phyloP scores from a whole-genome alignment of 805 yeast species.

The Blastobotrys attinorum region DNA sequence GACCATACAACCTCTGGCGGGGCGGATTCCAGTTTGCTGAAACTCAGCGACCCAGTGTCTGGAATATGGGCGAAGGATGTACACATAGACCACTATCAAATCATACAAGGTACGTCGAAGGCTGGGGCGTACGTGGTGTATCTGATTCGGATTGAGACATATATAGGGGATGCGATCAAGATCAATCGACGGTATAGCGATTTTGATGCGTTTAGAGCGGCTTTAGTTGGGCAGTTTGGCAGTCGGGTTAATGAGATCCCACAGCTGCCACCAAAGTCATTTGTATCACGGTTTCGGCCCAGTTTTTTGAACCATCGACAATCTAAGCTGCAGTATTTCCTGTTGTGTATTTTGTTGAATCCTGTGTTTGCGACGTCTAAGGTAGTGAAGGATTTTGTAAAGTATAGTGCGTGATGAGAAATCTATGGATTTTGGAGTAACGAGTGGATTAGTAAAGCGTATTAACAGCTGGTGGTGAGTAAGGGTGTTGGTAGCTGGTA shows the following conservation, averaged over 20 bases:
- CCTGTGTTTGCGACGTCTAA: conserved; percentile 28
- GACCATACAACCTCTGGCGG: not conserved
- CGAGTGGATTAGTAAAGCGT: no score
- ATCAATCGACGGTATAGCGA: conserved; percentile 60
- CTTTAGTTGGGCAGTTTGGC: conserved; percentile 34
- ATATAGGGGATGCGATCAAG: conserved; percentile 31
- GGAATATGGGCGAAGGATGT: conserved; percentile 40
- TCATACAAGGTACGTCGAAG: conserved; percentile 31
- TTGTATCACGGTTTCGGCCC: conserved; percentile 25
- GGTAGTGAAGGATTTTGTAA: conserved; percentile 28
- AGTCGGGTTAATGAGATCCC: conserved; percentile 34
- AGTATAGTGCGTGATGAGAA: no score
- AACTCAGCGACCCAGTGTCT: conserved; percentile 1
- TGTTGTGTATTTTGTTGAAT: conserved; percentile 37
- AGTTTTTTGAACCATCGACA: conserved; percentile 34
- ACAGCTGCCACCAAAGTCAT: conserved; percentile 38
- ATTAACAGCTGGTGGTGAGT: no score
- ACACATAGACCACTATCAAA: conserved; percentile 32
- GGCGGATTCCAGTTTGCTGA: not conserved
- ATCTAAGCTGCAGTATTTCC: conserved; percentile 38
- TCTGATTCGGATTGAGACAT: conserved; percentile 32
- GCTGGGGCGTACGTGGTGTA: conserved; percentile 38
- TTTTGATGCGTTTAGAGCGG: conserved; percentile 41
- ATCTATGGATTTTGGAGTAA: no score
- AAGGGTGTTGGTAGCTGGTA: no score